These are phyloP conservation scores for Arxiozyma telluris DNA, from an alignment of 1,139 yeast species.

Conservation along the genomic window DNA sequence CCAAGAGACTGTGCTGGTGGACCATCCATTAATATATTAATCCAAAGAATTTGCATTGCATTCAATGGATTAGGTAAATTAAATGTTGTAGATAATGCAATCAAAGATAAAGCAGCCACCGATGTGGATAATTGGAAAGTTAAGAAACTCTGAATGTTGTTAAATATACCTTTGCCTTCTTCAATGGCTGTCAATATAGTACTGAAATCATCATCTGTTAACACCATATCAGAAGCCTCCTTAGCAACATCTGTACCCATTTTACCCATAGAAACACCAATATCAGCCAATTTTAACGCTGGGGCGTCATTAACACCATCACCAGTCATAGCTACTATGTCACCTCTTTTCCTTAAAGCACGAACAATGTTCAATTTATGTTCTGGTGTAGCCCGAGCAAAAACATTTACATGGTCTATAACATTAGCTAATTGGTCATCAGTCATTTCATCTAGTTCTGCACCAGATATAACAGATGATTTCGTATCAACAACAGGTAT, in stretches of 20 bases:
- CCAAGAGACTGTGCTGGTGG: slow-evolving; percentile 98
- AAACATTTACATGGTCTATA: slow-evolving; percentile 75
- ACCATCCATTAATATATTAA: slow-evolving; percentile 95
- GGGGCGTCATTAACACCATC: slow-evolving; percentile 99
- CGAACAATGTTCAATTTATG: slow-evolving; percentile 87
- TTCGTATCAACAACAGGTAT: slow-evolving; percentile 65
- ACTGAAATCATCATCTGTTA: slow-evolving; percentile 92
- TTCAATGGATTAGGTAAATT: slow-evolving; percentile 92
- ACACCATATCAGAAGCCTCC: slow-evolving; percentile 96
- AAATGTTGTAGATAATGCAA: slow-evolving; percentile 78
- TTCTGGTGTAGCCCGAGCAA: slow-evolving; percentile 95
- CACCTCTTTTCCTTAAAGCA: slow-evolving; percentile 87
- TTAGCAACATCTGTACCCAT: slow-evolving; percentile 98
- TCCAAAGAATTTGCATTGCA: slow-evolving; percentile 98
- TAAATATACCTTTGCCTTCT: slow-evolving; percentile 94
- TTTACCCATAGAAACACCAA: slow-evolving; percentile 95
- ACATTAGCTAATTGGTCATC: slow-evolving; percentile 65
- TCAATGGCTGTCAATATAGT: slow-evolving; percentile 87
- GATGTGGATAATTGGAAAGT: slow-evolving; percentile 93
- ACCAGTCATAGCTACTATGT: slow-evolving; percentile 98
- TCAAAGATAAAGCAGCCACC: slow-evolving; percentile 84
- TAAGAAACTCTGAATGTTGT: slow-evolving; percentile 85
- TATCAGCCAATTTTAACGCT: slow-evolving; percentile 89
- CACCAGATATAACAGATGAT: slow-evolving; percentile 70
- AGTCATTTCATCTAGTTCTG: slow-evolving; percentile 60